Evolutionary conservation across 2,329 filamentous ascomycete species (phyloP).

Genomic region (Coniella lustricola): DNA sequence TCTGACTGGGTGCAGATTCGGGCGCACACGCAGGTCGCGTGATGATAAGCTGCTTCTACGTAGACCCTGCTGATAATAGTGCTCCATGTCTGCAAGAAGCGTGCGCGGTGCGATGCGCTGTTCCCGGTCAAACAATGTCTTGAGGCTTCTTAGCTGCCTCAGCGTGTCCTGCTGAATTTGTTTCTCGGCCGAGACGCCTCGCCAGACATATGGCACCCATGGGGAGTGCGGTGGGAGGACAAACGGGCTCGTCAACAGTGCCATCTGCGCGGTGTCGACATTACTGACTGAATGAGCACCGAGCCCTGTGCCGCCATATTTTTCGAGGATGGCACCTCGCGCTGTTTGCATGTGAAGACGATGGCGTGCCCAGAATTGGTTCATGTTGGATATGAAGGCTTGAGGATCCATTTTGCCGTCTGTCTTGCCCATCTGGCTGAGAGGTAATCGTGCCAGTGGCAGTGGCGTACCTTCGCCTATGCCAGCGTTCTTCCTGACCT

Average conservation of each 20-base stretch:
- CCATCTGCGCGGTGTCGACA: background rate
- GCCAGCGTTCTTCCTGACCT: slow-evolving; percentile 14
- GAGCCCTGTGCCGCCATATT: background rate
- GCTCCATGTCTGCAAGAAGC: slow-evolving; percentile 20
- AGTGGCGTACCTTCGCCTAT: slow-evolving; percentile 5
- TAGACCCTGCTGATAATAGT: slow-evolving; percentile 10
- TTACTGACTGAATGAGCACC: background rate
- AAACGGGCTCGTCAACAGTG: background rate
- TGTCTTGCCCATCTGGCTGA: slow-evolving; percentile 3
- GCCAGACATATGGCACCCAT: slow-evolving; percentile 21
- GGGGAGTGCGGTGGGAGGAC: slow-evolving; percentile 19
- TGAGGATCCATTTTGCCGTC: slow-evolving; percentile 17
- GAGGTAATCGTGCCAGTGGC: slow-evolving; percentile 3
- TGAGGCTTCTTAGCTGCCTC: slow-evolving; percentile 20
- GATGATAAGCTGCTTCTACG: background rate
- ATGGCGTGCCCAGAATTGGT: slow-evolving; percentile 12
- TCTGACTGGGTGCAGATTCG: background rate
- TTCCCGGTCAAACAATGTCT: slow-evolving; percentile 21
- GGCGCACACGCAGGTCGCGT: background rate
- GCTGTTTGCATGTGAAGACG: slow-evolving; percentile 8
- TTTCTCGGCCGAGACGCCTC: slow-evolving; percentile 12
- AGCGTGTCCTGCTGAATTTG: slow-evolving; percentile 24
- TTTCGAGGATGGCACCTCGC: slow-evolving; percentile 3
- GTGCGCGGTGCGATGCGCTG: slow-evolving; percentile 21
- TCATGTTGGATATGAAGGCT: slow-evolving; percentile 14